Conservation (phyloP, 768 basidiomycete species). For the Lepiota brunneoincarnata region DNA sequence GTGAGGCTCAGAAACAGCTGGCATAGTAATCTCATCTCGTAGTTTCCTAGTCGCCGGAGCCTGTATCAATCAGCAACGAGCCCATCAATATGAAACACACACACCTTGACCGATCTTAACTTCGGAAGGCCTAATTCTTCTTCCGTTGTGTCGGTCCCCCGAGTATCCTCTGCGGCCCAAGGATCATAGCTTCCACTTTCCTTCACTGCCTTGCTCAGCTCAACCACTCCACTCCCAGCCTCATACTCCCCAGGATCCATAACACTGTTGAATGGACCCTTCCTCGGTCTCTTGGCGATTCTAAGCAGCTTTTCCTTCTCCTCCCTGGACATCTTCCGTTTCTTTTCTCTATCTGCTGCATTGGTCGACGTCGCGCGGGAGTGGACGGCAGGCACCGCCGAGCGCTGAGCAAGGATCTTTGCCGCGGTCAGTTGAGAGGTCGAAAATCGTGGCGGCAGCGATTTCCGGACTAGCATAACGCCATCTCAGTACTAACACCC, state of each 20-base stretch:
- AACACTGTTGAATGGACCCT: constrained; percentile 70
- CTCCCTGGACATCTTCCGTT: constrained; percentile 39
- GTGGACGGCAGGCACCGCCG: constrained; percentile 81
- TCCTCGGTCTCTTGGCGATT: constrained; percentile 70
- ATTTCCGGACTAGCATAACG: constrained; percentile 50
- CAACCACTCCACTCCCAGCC: constrained; percentile 61
- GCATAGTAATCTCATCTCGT: constrained; percentile 53
- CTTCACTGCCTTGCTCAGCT: constrained; percentile 67
- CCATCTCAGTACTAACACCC: background rate
- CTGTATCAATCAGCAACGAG: constrained; percentile 26
- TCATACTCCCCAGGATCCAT: constrained; percentile 68
- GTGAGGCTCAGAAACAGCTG: constrained; percentile 71
- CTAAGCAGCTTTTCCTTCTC: constrained; percentile 76
- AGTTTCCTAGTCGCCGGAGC: constrained; percentile 46
- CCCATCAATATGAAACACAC: constrained; percentile 9
- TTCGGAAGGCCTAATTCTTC: constrained; percentile 41
- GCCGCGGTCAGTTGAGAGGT: constrained; percentile 57
- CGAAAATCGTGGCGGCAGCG: constrained; percentile 50
- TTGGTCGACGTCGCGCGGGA: constrained; percentile 45
- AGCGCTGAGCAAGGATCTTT: constrained; percentile 81
- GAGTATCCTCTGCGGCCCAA: constrained; percentile 43
- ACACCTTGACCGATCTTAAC: constrained; percentile 53
- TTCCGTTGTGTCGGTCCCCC: constrained; percentile 35
- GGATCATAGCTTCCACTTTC: constrained; percentile 65
- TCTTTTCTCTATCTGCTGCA: constrained; percentile 37